Conservation (phyloP, 768 basidiomycete genomes). For the Xerocomellus chrysenteron region DNA sequence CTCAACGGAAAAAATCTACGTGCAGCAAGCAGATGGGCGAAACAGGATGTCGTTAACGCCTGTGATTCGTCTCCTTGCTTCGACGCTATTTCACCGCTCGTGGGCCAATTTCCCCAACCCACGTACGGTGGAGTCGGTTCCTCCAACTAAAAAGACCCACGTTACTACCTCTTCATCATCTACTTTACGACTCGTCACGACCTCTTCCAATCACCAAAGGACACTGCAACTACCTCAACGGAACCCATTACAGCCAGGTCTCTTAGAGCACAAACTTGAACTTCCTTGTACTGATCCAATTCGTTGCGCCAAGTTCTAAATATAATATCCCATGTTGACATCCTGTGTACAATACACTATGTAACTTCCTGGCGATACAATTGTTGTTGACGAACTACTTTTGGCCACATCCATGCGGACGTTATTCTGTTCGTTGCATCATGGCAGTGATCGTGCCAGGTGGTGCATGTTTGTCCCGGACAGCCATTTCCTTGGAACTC, state of each 20-base stretch:
- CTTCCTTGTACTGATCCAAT: not conserved
- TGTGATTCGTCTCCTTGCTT: not conserved
- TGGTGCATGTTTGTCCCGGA: no score
- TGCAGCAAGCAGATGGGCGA: constrained; percentile 20
- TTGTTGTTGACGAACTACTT: not conserved
- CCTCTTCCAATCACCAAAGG: not conserved
- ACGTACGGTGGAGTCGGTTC: constrained; percentile 14
- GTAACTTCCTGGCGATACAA: not conserved
- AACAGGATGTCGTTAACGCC: constrained; percentile 9
- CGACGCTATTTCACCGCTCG: constrained; percentile 4
- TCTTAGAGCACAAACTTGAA: not conserved
- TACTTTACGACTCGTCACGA: not conserved
- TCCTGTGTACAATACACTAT: not conserved
- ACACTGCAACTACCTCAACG: no score
- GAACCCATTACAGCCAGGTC: not conserved
- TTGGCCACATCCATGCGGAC: no score
- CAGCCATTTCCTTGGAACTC: no score
- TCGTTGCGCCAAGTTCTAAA: not conserved
- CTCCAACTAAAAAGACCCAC: not conserved
- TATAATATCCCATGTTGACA: no score
- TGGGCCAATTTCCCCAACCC: constrained; percentile 2
- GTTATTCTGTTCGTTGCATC: no score
- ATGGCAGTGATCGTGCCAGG: no score
- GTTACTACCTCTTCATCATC: not conserved
- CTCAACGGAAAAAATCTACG: constrained; percentile 15